Evolutionary conservation across 345 rosid genomes (phyloP).

Genomic region (Sonneratia alba): DNA sequence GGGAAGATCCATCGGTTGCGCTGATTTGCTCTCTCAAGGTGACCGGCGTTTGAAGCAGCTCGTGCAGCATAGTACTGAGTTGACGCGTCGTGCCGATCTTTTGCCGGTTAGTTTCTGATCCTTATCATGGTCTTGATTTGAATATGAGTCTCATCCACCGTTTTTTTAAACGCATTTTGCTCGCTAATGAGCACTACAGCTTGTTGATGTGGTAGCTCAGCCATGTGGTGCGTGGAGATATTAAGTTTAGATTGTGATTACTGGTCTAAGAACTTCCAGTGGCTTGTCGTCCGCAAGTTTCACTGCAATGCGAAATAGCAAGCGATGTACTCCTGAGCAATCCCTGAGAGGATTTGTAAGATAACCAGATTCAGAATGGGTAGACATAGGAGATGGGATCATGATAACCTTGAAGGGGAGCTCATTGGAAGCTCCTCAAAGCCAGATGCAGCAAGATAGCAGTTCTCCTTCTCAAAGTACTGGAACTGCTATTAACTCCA

Average conservation of each 20-base stretch:
- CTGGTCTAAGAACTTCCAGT: neutral
- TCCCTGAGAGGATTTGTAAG: neutral
- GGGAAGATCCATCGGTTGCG: constrained; percentile 6
- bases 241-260: neutral
- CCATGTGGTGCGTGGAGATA: neutral
- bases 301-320: neutral
- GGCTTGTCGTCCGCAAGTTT: neutral
- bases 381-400: neutral
- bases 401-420: neutral
- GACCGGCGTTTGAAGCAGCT: constrained; percentile 1
- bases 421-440: neutral
- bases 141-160: neutral
- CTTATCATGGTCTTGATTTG: neutral
- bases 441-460: too few species aligned
- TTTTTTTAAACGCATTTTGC: neutral
- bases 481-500: too few species aligned
- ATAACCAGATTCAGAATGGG: neutral
- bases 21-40: neutral
- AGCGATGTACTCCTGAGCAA: neutral
- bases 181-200: neutral
- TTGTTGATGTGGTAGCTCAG: too few species aligned
- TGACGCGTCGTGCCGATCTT: neutral
- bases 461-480: too few species aligned
- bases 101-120: neutral
- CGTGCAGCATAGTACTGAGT: neutral